Evolutionary conservation across 345 rosid species (phyloP), one percentile per base, ranked within the genome.

Genomic region (Boechera divaricarpa): DNA sequence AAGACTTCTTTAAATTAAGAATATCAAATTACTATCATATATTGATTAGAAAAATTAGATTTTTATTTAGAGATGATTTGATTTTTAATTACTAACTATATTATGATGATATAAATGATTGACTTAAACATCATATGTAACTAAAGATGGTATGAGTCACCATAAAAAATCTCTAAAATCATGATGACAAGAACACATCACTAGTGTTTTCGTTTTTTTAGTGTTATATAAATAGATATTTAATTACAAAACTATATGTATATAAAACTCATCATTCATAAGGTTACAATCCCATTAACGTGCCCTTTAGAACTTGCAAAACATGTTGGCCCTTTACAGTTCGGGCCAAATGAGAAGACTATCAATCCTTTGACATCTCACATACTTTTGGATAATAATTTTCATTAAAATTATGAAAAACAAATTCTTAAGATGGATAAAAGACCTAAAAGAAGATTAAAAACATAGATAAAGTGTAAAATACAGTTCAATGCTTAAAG

Each of bases 401-500:
- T 8, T 29, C 18, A 2, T 18, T 18, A 3, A 10, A 45, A 24
- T 2, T 38, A 10, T 11, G 26, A 10, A 61, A 38, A 18, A n/a
- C 44, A 41, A 73, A 41, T 18, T 24, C 29, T 55, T 45, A 35
- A n/a, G 49, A 35, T 35, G 56, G 41, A 65, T 15, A 0, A 41
- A 31, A 45, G 28, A 35, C 66, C 78, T 74, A 74, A 16, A 11
- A 57, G 31, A 55, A 24, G 65, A 24, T 10, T 15, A 47, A 64
- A 55, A 44, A 55, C 28, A 45, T 45, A 59, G 41, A 36, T 36
- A 2, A 6, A 26, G 69, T n/a, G 52, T 18, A 72, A 72, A 51
- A 28, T 51, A 51, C 62, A 63, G 70, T 75, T 58, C 54, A 58
- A 49, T 38, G 73, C 79, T 26, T 56, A 45, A 49, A 74, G 58